Base-by-base conservation (phyloP, 2,329 filamentous ascomycete species). In the Monilinia polystroma region DNA sequence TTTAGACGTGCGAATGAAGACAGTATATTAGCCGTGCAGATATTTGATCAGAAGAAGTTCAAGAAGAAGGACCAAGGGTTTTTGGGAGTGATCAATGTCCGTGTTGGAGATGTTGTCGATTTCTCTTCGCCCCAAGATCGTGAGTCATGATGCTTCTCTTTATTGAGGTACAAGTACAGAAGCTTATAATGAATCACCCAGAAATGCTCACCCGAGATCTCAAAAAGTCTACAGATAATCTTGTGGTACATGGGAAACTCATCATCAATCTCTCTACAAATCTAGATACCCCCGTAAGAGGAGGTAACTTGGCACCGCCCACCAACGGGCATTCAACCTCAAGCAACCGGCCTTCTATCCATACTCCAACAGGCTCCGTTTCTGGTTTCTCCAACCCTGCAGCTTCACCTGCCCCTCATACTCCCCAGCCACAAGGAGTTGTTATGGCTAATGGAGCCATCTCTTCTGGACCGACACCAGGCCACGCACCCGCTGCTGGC, bases 51-150 rank as follows among this genome's bases (percentile, higher is more conserved):
- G 81, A 97, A 97, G 83, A 99, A 99, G 82, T 99, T 99, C 82
- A 99, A 99, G 85, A 99, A 99, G 87, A 99, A 98, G 92, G 95
- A 99, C 74, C 95, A 99, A 78, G 95, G 95, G 11, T 99, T 99
- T 77, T 84, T 99, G 8, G 95, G 95, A 67, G 95, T 99, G 65
- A 97, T 99, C 76, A 99, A 99, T 78, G 90, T 99, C 74, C 90
- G 93, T 68, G 90, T 99, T 72, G 95, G 95, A 74, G 93, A 96
- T 83, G 90, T 95, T 51, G 92, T 99, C 73, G 94, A 97, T 77
- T 82, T 99, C 71, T 89, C 91, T 70, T 87, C 92, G 67, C 93
- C 93, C 67, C 91, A 92, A 71, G 95, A 98, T 81, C 94, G 95
- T 98, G 84, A 76, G 85, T 81, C 63, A 51, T 56, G 26, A 57